Base-by-base conservation (phyloP, 805 yeast genomes). In the Scheffersomyces spartinae region DNA sequence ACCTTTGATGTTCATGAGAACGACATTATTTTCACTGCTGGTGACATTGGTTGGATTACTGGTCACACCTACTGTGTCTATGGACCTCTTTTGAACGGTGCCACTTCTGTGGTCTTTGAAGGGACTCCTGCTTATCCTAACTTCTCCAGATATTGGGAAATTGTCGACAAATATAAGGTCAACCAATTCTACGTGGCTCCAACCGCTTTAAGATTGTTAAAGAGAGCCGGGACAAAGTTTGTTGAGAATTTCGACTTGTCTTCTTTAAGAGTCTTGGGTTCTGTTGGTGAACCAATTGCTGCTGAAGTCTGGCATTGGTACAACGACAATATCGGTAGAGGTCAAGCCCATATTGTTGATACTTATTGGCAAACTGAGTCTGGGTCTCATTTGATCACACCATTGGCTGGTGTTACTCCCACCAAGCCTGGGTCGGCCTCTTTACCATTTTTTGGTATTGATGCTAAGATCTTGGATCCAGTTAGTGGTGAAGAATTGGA, bases 311-410 rank as follows among this genome's bases (percentile, higher is more conserved):
- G 91, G 91, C 84, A 78, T 47, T 79, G 91, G 91, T 79, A 77
- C 50, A 69, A 71, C 45, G 77, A 74, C 36, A 61, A 67, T 39
- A 70, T 79, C 41, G 91, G 88, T 42, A 68, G 71, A 46, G 68
- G 71, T 27, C 60, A 75, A 49, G 70, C 80, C 42, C 77, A 79
- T 47, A 71, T 81, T 34, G 64, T 77, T 43, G 94, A 81, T 54
- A 81, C 94, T 18, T 80, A 79, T 63, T 81, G 93, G 93, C 86
- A 79, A 61, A 81, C 94, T 3, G 94, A 81, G 54, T 71, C 83
- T 9, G 91, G 91, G 23, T 73, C 86, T 24, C 91, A 80, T 47
- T 59, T 81, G 46, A 70, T 81, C 32, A 68, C 85, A 20, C 85
- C 88, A 32, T 49, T 81, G 32, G 84, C 91, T 25, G 71, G 71